Conservation (phyloP, 2,329 filamentous ascomycete genomes). For the Eutypella sp. region DNA sequence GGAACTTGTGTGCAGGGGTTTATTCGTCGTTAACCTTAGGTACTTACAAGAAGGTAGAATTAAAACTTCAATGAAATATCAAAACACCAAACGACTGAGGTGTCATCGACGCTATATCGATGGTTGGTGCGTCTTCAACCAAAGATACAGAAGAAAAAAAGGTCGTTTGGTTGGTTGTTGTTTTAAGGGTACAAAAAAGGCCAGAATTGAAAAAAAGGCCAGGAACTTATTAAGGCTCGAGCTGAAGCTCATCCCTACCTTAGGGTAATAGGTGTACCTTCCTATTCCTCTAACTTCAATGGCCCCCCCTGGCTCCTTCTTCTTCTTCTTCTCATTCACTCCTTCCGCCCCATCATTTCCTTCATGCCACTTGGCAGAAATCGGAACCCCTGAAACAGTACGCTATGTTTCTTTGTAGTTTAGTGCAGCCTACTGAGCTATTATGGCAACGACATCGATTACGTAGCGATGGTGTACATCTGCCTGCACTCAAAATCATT, state of each 20-base stretch:
- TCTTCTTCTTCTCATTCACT: not conserved
- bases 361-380: constrained; percentile 1
- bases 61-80: not conserved
- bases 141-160: no score
- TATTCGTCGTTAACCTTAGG: no score
- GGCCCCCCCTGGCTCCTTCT: no score
- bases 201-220: not conserved
- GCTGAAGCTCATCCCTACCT: not conserved
- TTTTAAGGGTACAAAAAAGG: not conserved
- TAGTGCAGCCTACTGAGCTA: constrained; percentile 1
- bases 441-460: not conserved
- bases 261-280: no score
- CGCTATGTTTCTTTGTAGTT: not conserved
- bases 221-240: not conserved
- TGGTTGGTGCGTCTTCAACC: not conserved
- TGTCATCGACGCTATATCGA: not conserved
- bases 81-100: not conserved
- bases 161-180: not conserved
- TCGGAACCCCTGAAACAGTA: not conserved
- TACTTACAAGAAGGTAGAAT: not conserved
- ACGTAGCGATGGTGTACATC: not conserved
- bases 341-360: not conserved
- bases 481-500: not conserved
- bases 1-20: no score
- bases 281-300: no score